Evolutionary conservation across 805 yeast species (phyloP).

Genomic region (Cyberlindnera subsufficiens): DNA sequence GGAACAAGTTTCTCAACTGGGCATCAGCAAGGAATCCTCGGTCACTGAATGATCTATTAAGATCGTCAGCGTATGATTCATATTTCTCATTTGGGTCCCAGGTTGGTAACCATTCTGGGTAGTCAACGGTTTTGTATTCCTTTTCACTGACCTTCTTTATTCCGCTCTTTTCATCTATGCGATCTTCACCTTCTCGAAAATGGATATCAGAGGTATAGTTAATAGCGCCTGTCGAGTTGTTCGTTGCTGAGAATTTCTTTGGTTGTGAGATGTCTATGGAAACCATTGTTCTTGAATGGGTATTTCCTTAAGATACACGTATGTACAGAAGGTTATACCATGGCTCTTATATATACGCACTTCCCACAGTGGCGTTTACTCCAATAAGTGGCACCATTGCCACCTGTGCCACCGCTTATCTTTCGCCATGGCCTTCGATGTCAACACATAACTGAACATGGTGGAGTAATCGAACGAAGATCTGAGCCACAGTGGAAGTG

Average conservation of each 20-base stretch:
- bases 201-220: neutral
- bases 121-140: constrained; percentile 29
- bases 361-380: too few species aligned
- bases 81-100: constrained; percentile 56
- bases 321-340: too few species aligned
- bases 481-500: too few species aligned
- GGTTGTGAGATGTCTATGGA: neutral
- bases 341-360: too few species aligned
- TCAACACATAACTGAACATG: too few species aligned
- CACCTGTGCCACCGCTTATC: too few species aligned
- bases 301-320: too few species aligned
- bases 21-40: constrained; percentile 60
- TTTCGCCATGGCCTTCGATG: too few species aligned
- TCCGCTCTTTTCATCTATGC: neutral
- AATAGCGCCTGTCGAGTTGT: neutral
- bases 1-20: constrained; percentile 44
- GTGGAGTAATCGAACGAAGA: too few species aligned
- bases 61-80: constrained; percentile 42
- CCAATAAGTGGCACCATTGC: too few species aligned
- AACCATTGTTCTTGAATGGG: too few species aligned
- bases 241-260: neutral
- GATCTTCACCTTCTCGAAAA: neutral
- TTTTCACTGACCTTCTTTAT: constrained; percentile 17
- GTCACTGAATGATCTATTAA: constrained; percentile 42
- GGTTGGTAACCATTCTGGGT: constrained; percentile 59